Conservation (phyloP, 345 rosid species). For the Kandelia obovata region DNA sequence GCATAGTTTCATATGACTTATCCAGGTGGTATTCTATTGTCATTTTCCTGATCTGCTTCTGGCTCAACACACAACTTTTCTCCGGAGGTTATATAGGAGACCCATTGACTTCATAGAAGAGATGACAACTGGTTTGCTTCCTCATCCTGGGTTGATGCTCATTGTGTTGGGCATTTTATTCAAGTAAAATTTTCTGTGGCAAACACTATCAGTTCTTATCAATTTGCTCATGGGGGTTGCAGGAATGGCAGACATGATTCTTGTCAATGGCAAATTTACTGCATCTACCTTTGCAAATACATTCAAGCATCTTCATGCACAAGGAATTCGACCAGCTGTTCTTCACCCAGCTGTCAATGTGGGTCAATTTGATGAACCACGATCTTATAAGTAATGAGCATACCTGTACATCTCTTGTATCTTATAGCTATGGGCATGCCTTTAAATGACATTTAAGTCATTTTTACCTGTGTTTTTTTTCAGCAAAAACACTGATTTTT, state of each 20-base stretch:
- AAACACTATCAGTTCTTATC: background rate
- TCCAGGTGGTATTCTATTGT: constrained; percentile 86
- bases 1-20: constrained; percentile 3
- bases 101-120: constrained; percentile 85
- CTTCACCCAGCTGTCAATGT: constrained; percentile 86
- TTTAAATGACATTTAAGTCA: background rate
- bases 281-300: constrained; percentile 83
- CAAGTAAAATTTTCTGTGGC: background rate
- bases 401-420: constrained; percentile 32
- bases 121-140: constrained; percentile 62
- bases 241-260: constrained; percentile 91
- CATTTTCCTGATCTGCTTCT: constrained; percentile 86
- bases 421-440: constrained; percentile 16
- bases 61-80: constrained; percentile 74
- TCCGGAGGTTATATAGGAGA: constrained; percentile 73
- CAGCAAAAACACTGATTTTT: background rate
- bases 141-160: background rate
- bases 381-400: constrained; percentile 47
- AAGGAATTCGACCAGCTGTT: constrained; percentile 68
- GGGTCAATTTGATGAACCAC: constrained; percentile 65
- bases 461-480: background rate
- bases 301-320: constrained; percentile 66
- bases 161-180: background rate
- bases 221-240: constrained; percentile 18
- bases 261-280: constrained; percentile 84